Evolutionary conservation across 352 stramenopile genomes (phyloP).

Genomic region (Blastocystis sp.): DNA sequence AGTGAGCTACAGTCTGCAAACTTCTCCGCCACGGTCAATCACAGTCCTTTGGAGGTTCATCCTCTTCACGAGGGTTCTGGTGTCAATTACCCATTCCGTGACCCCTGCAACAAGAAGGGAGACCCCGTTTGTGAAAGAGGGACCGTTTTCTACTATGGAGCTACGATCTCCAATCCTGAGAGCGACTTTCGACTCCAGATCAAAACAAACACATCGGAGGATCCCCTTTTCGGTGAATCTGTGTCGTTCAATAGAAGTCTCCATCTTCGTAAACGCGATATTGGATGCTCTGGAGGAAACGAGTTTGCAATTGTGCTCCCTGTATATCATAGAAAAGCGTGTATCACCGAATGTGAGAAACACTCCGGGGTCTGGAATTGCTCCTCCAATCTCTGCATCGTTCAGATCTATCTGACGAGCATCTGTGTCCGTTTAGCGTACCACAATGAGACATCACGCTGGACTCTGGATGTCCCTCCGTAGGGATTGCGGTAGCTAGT

Average conservation of each 20-base stretch:
- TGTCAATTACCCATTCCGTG: conserved; percentile 28
- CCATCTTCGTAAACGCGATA: conserved; percentile 19
- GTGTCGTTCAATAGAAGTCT: neutral
- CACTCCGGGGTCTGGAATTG: neutral
- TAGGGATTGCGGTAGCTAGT: neutral
- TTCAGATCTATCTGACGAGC: conserved; percentile 7
- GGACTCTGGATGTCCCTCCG: neutral
- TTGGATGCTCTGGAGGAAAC: conserved; percentile 14
- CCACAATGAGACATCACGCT: neutral
- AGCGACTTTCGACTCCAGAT: neutral
- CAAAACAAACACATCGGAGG: neutral
- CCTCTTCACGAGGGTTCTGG: neutral
- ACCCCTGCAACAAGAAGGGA: neutral
- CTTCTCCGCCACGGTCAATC: neutral
- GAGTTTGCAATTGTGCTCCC: neutral
- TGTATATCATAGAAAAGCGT: neutral
- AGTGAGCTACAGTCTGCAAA: neutral
- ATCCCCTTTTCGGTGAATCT: neutral
- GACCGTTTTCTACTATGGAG: neutral
- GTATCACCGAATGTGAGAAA: neutral
- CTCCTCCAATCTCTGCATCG: neutral
- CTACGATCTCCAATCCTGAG: neutral
- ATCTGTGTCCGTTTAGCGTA: conserved; percentile 1
- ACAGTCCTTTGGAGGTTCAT: neutral
- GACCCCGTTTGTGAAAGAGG: neutral